A percentile compares a stretch with the other conserved stretches of the same genome.
Conservation (phyloP, 2,329 filamentous ascomycete species). For the Talaromyces sp. region DNA sequence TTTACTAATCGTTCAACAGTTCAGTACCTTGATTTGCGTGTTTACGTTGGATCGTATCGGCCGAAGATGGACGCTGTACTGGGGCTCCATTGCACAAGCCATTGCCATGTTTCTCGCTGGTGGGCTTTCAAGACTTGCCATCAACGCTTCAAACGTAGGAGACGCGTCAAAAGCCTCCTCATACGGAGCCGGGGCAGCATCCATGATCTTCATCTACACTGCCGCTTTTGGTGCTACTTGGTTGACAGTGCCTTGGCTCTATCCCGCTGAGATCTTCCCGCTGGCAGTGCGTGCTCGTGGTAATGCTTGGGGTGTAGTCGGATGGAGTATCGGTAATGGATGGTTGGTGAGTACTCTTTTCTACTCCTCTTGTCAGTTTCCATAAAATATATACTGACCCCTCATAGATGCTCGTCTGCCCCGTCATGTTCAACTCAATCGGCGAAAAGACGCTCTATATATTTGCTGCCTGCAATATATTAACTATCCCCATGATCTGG, state of each 20-base stretch:
- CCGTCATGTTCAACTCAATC: constrained; percentile 63
- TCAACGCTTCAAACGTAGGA: constrained; percentile 49
- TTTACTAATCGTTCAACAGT: constrained; percentile 37
- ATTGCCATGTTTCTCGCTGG: constrained; percentile 68
- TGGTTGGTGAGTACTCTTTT: constrained; percentile 51
- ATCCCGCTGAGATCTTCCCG: constrained; percentile 72
- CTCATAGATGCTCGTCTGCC: constrained; percentile 51
- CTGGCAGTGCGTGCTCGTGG: constrained; percentile 69
- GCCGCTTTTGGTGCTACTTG: constrained; percentile 62
- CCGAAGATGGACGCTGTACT: constrained; percentile 67
- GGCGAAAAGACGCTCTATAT: constrained; percentile 72
- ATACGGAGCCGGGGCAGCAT: constrained; percentile 64
- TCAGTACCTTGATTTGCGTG: constrained; percentile 66
- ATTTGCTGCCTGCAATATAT: constrained; percentile 66
- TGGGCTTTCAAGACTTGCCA: constrained; percentile 58
- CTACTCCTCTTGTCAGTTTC: too few species aligned
- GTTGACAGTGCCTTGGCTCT: constrained; percentile 61
- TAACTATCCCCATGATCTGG: constrained; percentile 69
- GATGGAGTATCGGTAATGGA: constrained; percentile 74
- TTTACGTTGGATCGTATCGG: constrained; percentile 70
- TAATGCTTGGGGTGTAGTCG: constrained; percentile 73
- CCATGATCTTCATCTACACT: constrained; percentile 70
- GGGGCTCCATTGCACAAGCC: constrained; percentile 64
- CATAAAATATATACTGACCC: constrained; percentile 4
- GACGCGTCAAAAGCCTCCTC: constrained; percentile 49